These are phyloP conservation scores for Colletotrichum sp. DNA, from an alignment of 2,329 filamentous ascomycete species.

Conservation along the genomic window DNA sequence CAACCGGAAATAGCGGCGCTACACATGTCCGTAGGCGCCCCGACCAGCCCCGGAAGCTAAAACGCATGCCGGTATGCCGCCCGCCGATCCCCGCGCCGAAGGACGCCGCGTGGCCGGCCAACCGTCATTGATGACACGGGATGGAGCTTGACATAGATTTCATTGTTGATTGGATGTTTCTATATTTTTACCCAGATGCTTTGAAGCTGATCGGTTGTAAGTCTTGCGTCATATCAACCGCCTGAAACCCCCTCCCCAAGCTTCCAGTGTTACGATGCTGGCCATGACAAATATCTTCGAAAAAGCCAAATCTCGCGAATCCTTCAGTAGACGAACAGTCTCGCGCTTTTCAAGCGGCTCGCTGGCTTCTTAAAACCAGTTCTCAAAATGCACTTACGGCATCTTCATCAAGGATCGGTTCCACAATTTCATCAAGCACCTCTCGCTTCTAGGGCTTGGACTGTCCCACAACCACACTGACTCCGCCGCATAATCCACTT, in stretches of 20 bases:
- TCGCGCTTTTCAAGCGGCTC: background rate
- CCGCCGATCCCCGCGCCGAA: background rate
- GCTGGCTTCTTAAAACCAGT: background rate
- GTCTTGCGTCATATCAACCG: background rate
- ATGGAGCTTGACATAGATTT: accelerated
- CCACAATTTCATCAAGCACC: background rate
- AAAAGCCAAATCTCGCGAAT: background rate
- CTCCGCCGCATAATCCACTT: background rate
- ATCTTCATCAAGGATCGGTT: background rate
- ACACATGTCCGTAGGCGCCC: background rate
- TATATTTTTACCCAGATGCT: too few relatives aligned
- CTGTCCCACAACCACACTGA: background rate
- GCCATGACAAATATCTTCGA: background rate
- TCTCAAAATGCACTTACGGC: background rate
- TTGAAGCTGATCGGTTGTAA: too few relatives aligned
- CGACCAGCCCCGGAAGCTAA: background rate
- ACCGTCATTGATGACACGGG: accelerated
- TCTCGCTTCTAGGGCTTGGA: background rate
- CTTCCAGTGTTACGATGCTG: too few relatives aligned
- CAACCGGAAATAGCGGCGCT: background rate
- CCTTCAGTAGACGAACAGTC: background rate
- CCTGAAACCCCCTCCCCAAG: too few relatives aligned
- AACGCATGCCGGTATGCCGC: background rate
- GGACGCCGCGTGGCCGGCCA: background rate
- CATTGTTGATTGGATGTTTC: background rate